Percentiles rank a stretch among this genome's conserved stretches.
These are phyloP conservation scores for Colletotrichum sansevieriae DNA, from an alignment of 2,329 filamentous ascomycete genomes.

Conservation along the genomic window DNA sequence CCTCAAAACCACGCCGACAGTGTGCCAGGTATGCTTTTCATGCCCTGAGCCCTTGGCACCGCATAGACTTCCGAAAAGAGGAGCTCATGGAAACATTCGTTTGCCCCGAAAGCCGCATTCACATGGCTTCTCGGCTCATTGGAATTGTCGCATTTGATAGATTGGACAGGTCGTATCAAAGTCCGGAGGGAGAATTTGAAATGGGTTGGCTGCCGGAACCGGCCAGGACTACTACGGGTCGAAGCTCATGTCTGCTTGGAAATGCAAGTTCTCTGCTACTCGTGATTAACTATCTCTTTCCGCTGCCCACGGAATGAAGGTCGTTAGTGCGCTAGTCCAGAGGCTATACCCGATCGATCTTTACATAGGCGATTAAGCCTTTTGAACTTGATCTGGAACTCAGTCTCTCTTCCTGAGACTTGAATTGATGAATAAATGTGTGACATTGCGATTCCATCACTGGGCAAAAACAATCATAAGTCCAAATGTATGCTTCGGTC, in stretches of 20 bases:
- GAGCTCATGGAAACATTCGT: not conserved
- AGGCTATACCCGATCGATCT: not conserved
- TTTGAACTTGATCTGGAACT: not conserved
- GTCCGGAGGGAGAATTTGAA: not conserved
- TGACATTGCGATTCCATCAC: not conserved
- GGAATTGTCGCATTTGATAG: slow-evolving; percentile 13
- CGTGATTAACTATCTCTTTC: too few species aligned
- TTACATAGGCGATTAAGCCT: not conserved
- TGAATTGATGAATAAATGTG: too few species aligned
- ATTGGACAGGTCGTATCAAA: slow-evolving; percentile 13
- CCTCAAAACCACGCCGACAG: not conserved
- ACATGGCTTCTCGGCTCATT: slow-evolving; percentile 28
- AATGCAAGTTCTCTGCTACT: not conserved
- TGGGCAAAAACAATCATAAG: not conserved
- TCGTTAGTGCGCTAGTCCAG: too few species aligned
- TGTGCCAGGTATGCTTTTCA: not conserved
- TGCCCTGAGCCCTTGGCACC: not conserved
- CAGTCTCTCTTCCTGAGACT: not conserved
- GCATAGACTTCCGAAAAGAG: slow-evolving; percentile 20
- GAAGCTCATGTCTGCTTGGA: not conserved
- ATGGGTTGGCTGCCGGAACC: not conserved
- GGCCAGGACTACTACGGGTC: not conserved
- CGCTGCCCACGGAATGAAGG: too few species aligned
- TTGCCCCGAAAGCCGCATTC: slow-evolving; percentile 13
- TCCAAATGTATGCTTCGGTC: not conserved